These are phyloP conservation scores for Capsella bursapastoris DNA, from an alignment of 345 rosid genomes.

Conservation along the genomic window DNA sequence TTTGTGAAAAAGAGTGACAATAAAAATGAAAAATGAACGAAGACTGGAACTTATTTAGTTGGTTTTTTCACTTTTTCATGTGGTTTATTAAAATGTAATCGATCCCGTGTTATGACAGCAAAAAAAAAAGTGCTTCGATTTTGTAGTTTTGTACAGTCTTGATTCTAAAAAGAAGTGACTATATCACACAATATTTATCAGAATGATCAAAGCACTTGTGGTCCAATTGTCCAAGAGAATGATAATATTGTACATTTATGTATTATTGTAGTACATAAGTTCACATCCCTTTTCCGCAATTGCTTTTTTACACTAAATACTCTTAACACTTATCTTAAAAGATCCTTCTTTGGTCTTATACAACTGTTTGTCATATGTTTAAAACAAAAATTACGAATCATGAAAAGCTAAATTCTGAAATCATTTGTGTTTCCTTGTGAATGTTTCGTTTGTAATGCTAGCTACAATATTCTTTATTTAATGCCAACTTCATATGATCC, in stretches of 20 bases:
- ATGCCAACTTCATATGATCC: slow-evolving; percentile 31
- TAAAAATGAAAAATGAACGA: not conserved
- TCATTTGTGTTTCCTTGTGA: not conserved
- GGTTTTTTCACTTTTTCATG: slow-evolving; percentile 7
- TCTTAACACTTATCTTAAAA: not conserved
- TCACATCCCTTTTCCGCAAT: not conserved
- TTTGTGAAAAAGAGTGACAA: not conserved
- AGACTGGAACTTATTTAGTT: slow-evolving; percentile 22
- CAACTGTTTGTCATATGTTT: not conserved
- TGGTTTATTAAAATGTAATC: slow-evolving; percentile 1
- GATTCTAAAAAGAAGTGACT: not conserved
- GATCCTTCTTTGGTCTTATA: not conserved
- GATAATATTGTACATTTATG: not conserved
- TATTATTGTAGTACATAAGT: not conserved
- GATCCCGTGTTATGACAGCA: slow-evolving; percentile 33
- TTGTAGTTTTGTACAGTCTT: not conserved
- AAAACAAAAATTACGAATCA: not conserved
- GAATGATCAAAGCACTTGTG: not conserved
- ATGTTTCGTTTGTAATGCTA: not conserved
- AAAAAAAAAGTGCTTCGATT: not conserved
- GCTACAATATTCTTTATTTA: not conserved
- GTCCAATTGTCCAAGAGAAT: not conserved
- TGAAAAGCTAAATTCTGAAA: too few species aligned
- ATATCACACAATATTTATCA: not conserved
- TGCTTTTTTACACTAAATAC: not conserved